phyloP scores from a whole-genome alignment of 176 grass and related monocot genomes.

The Carex cristatella region DNA sequence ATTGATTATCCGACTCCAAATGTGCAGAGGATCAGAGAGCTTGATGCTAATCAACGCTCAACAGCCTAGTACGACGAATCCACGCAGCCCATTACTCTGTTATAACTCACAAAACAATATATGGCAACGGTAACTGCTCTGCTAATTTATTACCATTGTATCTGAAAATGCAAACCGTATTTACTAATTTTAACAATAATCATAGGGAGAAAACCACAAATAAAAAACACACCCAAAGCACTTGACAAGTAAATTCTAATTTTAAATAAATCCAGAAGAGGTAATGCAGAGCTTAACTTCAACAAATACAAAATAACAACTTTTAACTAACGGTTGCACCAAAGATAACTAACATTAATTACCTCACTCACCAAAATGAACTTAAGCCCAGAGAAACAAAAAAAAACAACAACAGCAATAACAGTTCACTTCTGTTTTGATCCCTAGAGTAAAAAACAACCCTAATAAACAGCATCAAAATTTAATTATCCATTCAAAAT shows the following conservation, averaged over 20 bases:
- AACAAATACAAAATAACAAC: constrained; percentile 9
- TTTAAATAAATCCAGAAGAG: constrained; percentile 11
- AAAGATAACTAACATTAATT: background rate
- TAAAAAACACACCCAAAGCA: background rate
- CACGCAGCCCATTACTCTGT: background rate
- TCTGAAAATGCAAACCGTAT: background rate
- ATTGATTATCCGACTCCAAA: too few relatives aligned
- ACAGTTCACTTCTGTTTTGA: constrained; percentile 8
- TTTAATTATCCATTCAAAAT: background rate
- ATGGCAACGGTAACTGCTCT: background rate
- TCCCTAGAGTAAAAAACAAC: background rate
- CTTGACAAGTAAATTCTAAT: background rate
- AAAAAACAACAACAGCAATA: background rate
- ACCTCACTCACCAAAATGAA: background rate
- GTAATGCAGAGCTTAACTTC: background rate
- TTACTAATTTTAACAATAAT: background rate
- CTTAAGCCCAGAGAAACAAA: background rate
- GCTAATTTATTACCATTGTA: background rate
- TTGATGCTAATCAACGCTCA: too few relatives aligned
- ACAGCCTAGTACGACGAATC: background rate
- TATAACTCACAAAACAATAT: background rate
- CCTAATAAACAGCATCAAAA: constrained; percentile 21
- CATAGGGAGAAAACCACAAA: background rate
- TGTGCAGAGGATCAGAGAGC: too few relatives aligned
- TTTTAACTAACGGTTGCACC: background rate